phyloP scores from a whole-genome alignment of 164 flowering plant genomes.

The Sedum album region DNA sequence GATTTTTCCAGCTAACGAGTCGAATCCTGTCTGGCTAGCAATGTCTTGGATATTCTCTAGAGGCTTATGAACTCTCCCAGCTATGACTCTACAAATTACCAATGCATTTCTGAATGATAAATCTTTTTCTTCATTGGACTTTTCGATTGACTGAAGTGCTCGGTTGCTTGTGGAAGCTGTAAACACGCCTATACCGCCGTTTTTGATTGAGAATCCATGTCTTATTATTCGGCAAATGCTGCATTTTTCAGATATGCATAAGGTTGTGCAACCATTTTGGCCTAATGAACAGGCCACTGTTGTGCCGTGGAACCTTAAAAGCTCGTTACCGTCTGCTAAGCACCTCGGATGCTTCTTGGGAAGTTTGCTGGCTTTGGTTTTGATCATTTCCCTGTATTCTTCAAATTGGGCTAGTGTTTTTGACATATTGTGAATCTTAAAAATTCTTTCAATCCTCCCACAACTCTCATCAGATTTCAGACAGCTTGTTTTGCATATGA shows the following conservation, averaged over 20 bases:
- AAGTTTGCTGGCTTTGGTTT: conserved; percentile 58
- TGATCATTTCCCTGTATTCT: conserved; percentile 60
- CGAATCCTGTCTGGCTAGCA: conserved; percentile 29
- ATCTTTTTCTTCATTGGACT: conserved; percentile 3
- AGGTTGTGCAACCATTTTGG: conserved; percentile 39
- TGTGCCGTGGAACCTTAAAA: conserved; percentile 60
- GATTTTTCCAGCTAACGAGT: conserved; percentile 30
- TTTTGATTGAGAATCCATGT: conserved; percentile 44
- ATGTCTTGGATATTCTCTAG: conserved; percentile 28
- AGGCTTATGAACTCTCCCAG: conserved; percentile 42
- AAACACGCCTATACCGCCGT: conserved; percentile 30
- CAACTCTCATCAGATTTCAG: conserved; percentile 43
- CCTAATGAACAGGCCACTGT: conserved; percentile 51
- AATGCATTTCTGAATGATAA: conserved; percentile 23
- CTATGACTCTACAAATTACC: conserved; percentile 44
- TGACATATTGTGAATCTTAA: conserved; percentile 72
- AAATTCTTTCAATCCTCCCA: conserved; percentile 46
- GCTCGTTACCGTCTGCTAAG: conserved; percentile 69
- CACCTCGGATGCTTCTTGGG: conserved; percentile 70
- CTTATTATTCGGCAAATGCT: conserved; percentile 45
- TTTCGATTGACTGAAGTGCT: conserved; percentile 24
- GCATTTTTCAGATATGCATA: conserved; percentile 46
- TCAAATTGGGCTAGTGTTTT: conserved; percentile 56
- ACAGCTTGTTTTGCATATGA: conserved; percentile 60
- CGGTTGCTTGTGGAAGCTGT: conserved; percentile 38